These are phyloP conservation scores for Coemansia biformis DNA, from an alignment of 192 early-diverging fungal genomes.

Conservation along the genomic window DNA sequence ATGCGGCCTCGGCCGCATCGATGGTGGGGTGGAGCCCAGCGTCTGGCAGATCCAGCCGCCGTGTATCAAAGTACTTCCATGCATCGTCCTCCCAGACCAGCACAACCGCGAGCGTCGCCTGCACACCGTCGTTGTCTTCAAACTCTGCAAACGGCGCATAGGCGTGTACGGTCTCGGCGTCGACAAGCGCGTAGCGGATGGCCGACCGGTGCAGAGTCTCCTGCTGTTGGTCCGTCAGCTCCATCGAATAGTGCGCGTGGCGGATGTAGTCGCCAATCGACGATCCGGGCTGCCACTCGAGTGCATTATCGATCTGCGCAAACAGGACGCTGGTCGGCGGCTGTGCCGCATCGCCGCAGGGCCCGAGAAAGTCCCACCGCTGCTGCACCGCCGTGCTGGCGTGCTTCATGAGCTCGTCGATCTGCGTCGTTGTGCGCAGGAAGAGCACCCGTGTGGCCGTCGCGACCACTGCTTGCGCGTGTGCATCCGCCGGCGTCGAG, in stretches of 20 bases:
- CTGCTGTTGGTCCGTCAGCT: slow-evolving; percentile 37
- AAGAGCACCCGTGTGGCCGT: slow-evolving; percentile 15
- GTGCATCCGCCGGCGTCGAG: neutral
- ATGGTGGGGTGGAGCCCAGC: neutral
- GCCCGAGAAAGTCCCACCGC: slow-evolving; percentile 47
- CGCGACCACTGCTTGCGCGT: slow-evolving; percentile 3
- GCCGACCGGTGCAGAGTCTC: slow-evolving; percentile 14
- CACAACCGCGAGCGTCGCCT: slow-evolving; percentile 9
- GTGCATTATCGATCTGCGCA: slow-evolving; percentile 11
- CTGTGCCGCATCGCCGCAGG: neutral
- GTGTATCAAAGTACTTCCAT: slow-evolving; percentile 31
- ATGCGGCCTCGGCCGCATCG: neutral
- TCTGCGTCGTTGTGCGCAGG: slow-evolving; percentile 32
- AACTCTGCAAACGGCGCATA: slow-evolving; percentile 20
- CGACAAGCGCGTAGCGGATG: slow-evolving; percentile 10
- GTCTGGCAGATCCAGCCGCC: neutral
- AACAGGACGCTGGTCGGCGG: slow-evolving; percentile 1
- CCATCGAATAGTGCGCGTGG: slow-evolving; percentile 26
- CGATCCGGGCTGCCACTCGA: slow-evolving; percentile 10
- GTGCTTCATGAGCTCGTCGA: slow-evolving; percentile 28
- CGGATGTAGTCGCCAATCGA: slow-evolving; percentile 27
- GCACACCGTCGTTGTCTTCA: neutral
- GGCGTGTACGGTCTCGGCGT: slow-evolving; percentile 10
- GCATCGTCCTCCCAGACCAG: slow-evolving; percentile 15
- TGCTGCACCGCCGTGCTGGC: slow-evolving; percentile 20